Evolutionary conservation across 176 grass and related monocot genomes (phyloP), one percentile per base, ranked within the genome.

Genomic region (Phoenix roebelenii): DNA sequence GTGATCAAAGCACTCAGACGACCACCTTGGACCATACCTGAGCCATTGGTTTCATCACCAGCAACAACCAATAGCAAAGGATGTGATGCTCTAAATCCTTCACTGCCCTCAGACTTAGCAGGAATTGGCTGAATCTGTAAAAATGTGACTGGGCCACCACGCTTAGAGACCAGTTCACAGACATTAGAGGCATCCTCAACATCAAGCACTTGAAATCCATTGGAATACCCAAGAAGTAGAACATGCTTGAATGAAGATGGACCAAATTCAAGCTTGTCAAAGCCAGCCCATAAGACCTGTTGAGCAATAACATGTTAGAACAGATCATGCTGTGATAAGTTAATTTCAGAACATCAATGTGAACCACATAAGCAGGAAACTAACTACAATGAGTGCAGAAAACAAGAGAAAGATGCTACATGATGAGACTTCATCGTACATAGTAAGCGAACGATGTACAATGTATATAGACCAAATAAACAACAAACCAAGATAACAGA

Each of bases 141-240:
- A 73, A 93, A 99, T 3, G 88, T 99, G 77, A 88, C 94, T 58
- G 94, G 94, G 52, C 94, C 94, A 63, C 89, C 85, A 58, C 82
- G 94, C 76, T 89, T 98, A 3, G 94, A 99, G 68, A 99, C 94
- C 69, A 99, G 73, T 68, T 99, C 94, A 0, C 94, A 89, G 18
- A 99, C 94, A 85, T 92, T 93, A 22, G 94, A 71, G 55, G 88
- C 81, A 83, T 99, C 88, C 57, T 99, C 88, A 23, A 99, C 94
- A 83, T 99, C 94, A 68, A 99, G 85, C 39, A 99, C 88, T 93
- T 99, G 94, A 79, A 99, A 99, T 39, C 94, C 94, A 76, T 93
- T 93, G 16, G 94, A 80, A 59, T 93, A 99, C 48, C 94, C 88
- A 68, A 99, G 72, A 4, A 99, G 82, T 84, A 99, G 71, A 59